These are phyloP conservation scores for Aspergillus brasiliensis DNA, from an alignment of 2,329 filamentous ascomycete species.

Conservation along the genomic window DNA sequence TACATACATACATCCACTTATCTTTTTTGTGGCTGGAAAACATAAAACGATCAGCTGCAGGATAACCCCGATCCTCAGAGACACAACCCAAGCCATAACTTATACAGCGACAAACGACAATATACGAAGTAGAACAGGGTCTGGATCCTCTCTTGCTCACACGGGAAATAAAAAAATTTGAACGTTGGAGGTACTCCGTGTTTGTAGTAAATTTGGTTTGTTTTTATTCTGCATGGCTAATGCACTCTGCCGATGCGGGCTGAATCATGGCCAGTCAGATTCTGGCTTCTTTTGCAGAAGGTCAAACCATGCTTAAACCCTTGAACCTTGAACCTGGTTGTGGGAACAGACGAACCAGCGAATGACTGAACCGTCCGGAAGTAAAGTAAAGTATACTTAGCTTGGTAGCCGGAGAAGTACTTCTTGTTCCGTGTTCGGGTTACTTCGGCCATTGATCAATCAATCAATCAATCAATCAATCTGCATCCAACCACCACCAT, in stretches of 20 bases:
- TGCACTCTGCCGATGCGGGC: not conserved
- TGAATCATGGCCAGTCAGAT: not conserved
- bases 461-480: not conserved
- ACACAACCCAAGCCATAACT: not conserved
- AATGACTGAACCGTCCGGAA: too few species aligned
- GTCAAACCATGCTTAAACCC: too few species aligned
- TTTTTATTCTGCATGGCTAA: not conserved
- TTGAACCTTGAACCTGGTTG: too few species aligned
- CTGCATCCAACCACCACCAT: too few species aligned
- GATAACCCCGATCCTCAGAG: not conserved
- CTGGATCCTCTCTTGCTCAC: not conserved
- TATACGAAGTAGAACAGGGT: too few species aligned
- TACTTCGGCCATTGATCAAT: not conserved
- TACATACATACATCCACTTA: too few species aligned
- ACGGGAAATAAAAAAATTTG: not conserved
- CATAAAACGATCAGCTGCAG: constrained; percentile 7
- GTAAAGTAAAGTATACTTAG: too few species aligned
- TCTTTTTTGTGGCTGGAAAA: too few species aligned
- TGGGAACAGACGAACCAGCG: too few species aligned
- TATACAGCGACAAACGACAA: not conserved
- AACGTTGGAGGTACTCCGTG: not conserved
- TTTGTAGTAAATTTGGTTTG: too few species aligned
- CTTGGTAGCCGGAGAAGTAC: too few species aligned
- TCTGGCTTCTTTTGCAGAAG: too few species aligned
- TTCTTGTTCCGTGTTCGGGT: not conserved